phyloP scores from a whole-genome alignment of 345 rosid genomes.

The Syzygium grande region DNA sequence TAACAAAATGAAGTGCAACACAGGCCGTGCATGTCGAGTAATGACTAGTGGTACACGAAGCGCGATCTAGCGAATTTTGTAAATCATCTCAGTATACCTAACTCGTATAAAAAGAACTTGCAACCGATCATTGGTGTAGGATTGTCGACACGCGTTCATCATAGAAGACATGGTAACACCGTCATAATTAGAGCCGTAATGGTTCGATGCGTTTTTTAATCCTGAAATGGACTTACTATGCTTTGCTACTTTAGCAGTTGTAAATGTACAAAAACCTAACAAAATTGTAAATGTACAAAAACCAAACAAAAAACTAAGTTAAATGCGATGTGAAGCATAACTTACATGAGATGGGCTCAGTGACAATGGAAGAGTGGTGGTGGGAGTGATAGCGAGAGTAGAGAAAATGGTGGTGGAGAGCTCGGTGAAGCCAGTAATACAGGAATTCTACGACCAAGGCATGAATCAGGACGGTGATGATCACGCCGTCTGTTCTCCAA shows the following conservation, averaged over 20 bases:
- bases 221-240: neutral
- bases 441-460: slow-evolving; percentile 61
- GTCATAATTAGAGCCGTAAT: neutral
- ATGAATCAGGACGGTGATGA: slow-evolving; percentile 33
- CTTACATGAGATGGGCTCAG: slow-evolving; percentile 59
- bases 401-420: slow-evolving; percentile 59
- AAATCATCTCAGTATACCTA: neutral
- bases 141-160: neutral
- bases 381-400: slow-evolving; percentile 84
- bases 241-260: no score
- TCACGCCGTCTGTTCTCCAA: slow-evolving; percentile 48
- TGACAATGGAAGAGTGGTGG: slow-evolving; percentile 70
- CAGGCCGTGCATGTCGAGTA: neutral
- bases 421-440: slow-evolving; percentile 75
- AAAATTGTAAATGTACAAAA: neutral
- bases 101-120: neutral
- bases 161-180: neutral
- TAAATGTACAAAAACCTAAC: no score
- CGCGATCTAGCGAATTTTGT: neutral
- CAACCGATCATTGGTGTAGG: neutral
- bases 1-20: neutral
- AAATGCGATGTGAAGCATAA: neutral
- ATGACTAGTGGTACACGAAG: no score
- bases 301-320: no score
- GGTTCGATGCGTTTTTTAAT: neutral